phyloP scores from a whole-genome alignment of 2,329 filamentous ascomycete species.

The Calonectria hawksworthii region DNA sequence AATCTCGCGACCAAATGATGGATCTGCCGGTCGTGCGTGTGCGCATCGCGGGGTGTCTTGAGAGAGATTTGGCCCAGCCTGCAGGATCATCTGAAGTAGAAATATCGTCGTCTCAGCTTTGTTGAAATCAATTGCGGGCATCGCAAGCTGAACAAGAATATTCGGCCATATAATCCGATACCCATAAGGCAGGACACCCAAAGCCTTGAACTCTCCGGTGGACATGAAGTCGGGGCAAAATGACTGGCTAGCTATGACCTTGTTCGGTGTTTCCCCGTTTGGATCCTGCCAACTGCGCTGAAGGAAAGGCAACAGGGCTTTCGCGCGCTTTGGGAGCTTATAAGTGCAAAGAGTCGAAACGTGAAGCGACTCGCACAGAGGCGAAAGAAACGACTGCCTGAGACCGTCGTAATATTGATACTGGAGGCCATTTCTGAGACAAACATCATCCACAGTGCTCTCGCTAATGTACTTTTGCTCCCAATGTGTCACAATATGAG shows the following conservation, averaged over 20 bases:
- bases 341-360: slow-evolving; percentile 32
- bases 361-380: background rate
- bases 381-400: background rate
- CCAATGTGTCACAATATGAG: slow-evolving; percentile 33
- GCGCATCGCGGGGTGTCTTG: background rate
- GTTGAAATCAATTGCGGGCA: slow-evolving; percentile 42
- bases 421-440: slow-evolving; percentile 41
- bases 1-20: slow-evolving; percentile 23
- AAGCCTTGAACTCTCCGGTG: slow-evolving; percentile 66
- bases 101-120: slow-evolving; percentile 35
- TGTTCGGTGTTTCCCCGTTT: slow-evolving; percentile 57
- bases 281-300: slow-evolving; percentile 6
- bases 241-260: slow-evolving; percentile 63
- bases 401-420: slow-evolving; percentile 36
- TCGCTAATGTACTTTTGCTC: background rate
- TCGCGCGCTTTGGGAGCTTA: slow-evolving; percentile 25
- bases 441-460: slow-evolving; percentile 32
- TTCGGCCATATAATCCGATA: slow-evolving; percentile 39
- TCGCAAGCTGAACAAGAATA: slow-evolving; percentile 39
- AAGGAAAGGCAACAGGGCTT: slow-evolving; percentile 33
- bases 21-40: slow-evolving; percentile 17
- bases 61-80: slow-evolving; percentile 27
- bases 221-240: slow-evolving; percentile 63
- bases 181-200: slow-evolving; percentile 33
- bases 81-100: slow-evolving; percentile 39